phyloP scores from a whole-genome alignment of 1,284 basidiomycete genomes.

The Fistulina hepatica region DNA sequence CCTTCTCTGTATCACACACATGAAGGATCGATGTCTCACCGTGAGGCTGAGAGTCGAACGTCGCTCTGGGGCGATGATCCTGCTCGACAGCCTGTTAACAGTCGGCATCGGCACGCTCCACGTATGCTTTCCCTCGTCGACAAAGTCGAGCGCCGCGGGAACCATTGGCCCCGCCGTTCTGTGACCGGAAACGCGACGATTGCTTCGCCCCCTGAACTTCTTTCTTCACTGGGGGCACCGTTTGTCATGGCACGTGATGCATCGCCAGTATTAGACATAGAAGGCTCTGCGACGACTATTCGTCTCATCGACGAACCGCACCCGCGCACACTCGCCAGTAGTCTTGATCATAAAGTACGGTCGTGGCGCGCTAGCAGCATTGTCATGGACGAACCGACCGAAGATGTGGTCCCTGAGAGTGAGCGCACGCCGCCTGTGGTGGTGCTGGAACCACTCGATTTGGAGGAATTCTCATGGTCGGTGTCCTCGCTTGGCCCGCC shows the following conservation, averaged over 20 bases:
- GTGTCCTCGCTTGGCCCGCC: slow-evolving; percentile 54
- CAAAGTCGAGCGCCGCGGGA: slow-evolving; percentile 46
- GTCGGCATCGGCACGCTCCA: slow-evolving; percentile 37
- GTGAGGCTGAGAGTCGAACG: slow-evolving; percentile 43
- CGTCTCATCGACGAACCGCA: slow-evolving; percentile 26
- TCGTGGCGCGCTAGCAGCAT: slow-evolving; percentile 45
- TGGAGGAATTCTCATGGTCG: slow-evolving; percentile 62
- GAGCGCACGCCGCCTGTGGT: too few relatives aligned
- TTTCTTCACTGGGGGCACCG: slow-evolving; percentile 24
- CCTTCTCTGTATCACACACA: too few relatives aligned
- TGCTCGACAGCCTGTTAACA: slow-evolving; percentile 27
- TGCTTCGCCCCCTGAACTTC: too few relatives aligned
- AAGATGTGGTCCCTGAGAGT: too few relatives aligned
- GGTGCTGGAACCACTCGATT: slow-evolving; percentile 37
- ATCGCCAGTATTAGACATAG: slow-evolving; percentile 52
- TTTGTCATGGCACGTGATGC: slow-evolving; percentile 26
- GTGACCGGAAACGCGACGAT: too few relatives aligned
- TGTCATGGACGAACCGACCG: slow-evolving; percentile 5
- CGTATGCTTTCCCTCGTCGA: slow-evolving; percentile 60
- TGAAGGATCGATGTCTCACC: slow-evolving; percentile 38
- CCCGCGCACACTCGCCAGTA: too few relatives aligned
- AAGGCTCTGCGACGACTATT: slow-evolving; percentile 42
- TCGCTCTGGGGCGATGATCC: slow-evolving; percentile 30
- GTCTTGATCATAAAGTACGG: slow-evolving; percentile 46
- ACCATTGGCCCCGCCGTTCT: too few relatives aligned